Evolutionary conservation across 805 yeast genomes (phyloP).

Genomic region (Nakazawaea ambrosiae): DNA sequence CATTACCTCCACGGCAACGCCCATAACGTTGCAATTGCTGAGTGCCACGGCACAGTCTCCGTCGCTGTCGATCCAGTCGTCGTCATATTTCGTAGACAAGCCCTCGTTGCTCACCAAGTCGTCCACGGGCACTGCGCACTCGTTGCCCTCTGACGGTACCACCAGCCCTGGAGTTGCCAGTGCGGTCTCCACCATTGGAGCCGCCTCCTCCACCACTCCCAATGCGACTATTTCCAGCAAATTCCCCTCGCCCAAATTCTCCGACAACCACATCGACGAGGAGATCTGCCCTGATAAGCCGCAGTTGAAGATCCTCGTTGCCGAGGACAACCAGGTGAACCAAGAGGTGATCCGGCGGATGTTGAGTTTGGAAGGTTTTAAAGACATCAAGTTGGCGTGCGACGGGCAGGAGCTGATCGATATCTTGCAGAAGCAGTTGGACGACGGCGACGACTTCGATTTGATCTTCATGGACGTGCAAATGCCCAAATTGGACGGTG

Average conservation of each 20-base stretch:
- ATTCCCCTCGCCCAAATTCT: not conserved
- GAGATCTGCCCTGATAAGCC: slow-evolving; percentile 7
- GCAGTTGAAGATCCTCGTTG: slow-evolving; percentile 60
- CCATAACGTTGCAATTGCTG: slow-evolving; percentile 7
- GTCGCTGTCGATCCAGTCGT: slow-evolving; percentile 8
- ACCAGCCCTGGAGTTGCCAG: not conserved
- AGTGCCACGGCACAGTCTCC: slow-evolving; percentile 2
- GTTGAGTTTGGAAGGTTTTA: slow-evolving; percentile 78
- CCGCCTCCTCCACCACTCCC: not conserved
- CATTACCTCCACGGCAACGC: not conserved
- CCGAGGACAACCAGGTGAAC: slow-evolving; percentile 90
- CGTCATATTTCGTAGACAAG: slow-evolving; percentile 27
- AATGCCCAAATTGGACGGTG: slow-evolving; percentile 89
- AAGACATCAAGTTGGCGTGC: slow-evolving; percentile 66
- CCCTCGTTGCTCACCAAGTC: slow-evolving; percentile 38
- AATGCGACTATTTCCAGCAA: not conserved
- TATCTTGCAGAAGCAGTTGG: slow-evolving; percentile 43
- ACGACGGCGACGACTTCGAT: slow-evolving; percentile 42
- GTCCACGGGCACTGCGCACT: slow-evolving; percentile 47
- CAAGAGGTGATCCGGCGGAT: slow-evolving; percentile 90
- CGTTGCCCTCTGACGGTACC: slow-evolving; percentile 14
- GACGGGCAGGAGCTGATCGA: slow-evolving; percentile 90
- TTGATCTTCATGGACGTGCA: slow-evolving; percentile 94
- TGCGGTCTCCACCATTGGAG: not conserved
- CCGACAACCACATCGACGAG: slow-evolving; percentile 1